Base-by-base conservation (phyloP, 805 yeast genomes). In the Zygotorulaspora florentina region DNA sequence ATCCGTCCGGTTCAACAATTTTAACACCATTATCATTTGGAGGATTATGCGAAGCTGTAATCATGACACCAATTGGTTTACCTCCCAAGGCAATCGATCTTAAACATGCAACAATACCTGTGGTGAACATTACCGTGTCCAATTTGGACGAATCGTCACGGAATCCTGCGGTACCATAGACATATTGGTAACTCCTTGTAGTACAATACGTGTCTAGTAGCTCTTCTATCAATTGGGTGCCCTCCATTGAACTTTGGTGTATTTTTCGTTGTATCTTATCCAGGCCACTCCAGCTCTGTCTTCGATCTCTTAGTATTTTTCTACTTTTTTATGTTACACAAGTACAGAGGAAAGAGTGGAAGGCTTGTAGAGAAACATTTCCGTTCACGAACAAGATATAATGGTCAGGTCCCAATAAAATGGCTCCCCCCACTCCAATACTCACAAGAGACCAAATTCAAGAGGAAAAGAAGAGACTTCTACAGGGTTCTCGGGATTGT, bases 101-200 rank as follows among this genome's bases (percentile, higher is more conserved):
- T 51, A 93, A 69, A 1, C 82, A 71, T 0, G 99, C 97, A 23
- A 90, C 63, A 15, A 89, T 71, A 2, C 96, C 96, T 13, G 85
- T 88, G 6, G 91, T 75, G 64, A 80, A 87, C 65, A 87, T 85
- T 27, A 90, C 91, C 13, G 88, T 82, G 61, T 87, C 95, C 53
- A 91, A 69, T 13, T 74, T 66, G 16, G 67, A 61, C 1, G 95
- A 90, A 39, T 78, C 70, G 69, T 83, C 82, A 48, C 99, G 78
- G 69, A 93, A 93, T 8, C 99, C 99, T 1, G 99, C 99, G 1
- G 99, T 93, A n/a, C 99, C 99, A 59, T 93, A 93, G 13, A 78
- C 67, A 59, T 79, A 83, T 1, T 50, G 45, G 29, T 66, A 52
- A 18, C 56, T 64, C n/a, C 64, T 61, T 1, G 83, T 80, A 45